Evolutionary conservation across 805 yeast genomes (phyloP), one percentile per base, ranked within the genome.

Genomic region (Teunomyces panamensis): DNA sequence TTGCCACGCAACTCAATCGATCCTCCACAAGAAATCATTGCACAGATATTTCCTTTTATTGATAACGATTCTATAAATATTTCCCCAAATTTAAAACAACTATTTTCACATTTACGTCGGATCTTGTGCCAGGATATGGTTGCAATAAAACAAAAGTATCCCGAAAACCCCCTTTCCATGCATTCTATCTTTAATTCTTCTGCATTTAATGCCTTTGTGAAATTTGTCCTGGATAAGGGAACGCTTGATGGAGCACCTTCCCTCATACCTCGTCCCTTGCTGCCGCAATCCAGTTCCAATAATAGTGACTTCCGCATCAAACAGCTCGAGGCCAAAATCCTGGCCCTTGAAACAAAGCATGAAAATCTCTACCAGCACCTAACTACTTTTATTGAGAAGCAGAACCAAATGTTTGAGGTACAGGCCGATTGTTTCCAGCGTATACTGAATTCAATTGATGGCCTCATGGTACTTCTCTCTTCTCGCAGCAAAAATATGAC

Each of bases 71-170:
- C 43, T 3, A 29, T 27, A 2, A 56, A 54, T 14, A 47, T 33
- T 10, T 42, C 45, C 24, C 48, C 42, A 8, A 45, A 49, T 24
- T 43, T 54, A 20, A 55, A 52, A 16, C 48, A 49, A 5, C 52
- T 64, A 30, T 49, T 57, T 30, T 24, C 26, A 4, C 47, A 55
- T 49, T 53, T 66, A 17, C 48, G 69, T 33, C 47, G 55, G 14
- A 47, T 55, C 30, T 51, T 66, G 34, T 53, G 61, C 33, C 71
- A 66, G 53, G 71, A 66, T 43, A 64, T 66, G 69, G 64, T 61
- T 7, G 48, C 59, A 5, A 39, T 66, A 2, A 53, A 54, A 36
- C 43, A 42, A 14, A 43, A 46, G 20, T 62, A 57, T 45, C 69
- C 68, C 4, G 43, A 50, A 4, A 62, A 60, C 42, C 56, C 62